A percentile compares a stretch with the other conserved stretches of the same genome.
These are phyloP conservation scores for Millerozyma acaciae DNA, from an alignment of 805 yeast species.

Conservation along the genomic window DNA sequence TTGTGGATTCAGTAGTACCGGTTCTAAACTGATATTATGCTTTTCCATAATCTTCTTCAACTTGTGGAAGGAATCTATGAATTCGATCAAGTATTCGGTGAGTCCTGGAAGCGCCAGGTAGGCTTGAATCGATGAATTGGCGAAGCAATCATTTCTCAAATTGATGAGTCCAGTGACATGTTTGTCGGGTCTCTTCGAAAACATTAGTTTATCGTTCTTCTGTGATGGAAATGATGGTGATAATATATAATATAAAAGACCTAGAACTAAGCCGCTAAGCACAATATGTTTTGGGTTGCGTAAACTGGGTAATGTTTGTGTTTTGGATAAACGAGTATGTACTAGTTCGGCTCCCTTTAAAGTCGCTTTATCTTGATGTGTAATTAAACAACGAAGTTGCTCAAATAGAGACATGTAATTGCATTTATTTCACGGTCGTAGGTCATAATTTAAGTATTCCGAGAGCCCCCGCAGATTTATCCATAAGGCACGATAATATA, in stretches of 20 bases:
- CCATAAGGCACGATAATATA: not conserved
- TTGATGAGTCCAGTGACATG: slow-evolving; percentile 81
- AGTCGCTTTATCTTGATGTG: slow-evolving; percentile 7
- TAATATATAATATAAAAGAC: slow-evolving; percentile 13
- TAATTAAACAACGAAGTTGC: slow-evolving; percentile 12
- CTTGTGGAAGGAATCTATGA: slow-evolving; percentile 26
- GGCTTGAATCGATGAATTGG: slow-evolving; percentile 84
- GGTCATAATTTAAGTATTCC: slow-evolving; percentile 1
- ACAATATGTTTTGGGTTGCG: no score
- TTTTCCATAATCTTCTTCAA: slow-evolving; percentile 17
- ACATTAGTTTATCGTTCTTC: slow-evolving; percentile 21
- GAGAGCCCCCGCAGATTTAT: slow-evolving; percentile 4
- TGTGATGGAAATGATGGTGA: slow-evolving; percentile 4
- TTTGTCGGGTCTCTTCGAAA: slow-evolving; percentile 59
- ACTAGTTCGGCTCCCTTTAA: no score
- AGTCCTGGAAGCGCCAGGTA: slow-evolving; percentile 59
- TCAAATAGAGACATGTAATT: slow-evolving; percentile 9
- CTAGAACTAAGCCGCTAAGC: slow-evolving; percentile 8
- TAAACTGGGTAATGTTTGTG: no score
- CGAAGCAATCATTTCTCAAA: slow-evolving; percentile 85
- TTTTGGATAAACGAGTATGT: no score
- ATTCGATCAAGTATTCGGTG: slow-evolving; percentile 50
- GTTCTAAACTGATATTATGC: slow-evolving; percentile 15
- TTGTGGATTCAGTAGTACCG: not conserved
- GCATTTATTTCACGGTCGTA: not conserved